A percentile compares a stretch with the other conserved stretches of the same genome.
Evolutionary conservation across 768 basidiomycete genomes (phyloP).

Genomic region (Lactifluus subvellereus): DNA sequence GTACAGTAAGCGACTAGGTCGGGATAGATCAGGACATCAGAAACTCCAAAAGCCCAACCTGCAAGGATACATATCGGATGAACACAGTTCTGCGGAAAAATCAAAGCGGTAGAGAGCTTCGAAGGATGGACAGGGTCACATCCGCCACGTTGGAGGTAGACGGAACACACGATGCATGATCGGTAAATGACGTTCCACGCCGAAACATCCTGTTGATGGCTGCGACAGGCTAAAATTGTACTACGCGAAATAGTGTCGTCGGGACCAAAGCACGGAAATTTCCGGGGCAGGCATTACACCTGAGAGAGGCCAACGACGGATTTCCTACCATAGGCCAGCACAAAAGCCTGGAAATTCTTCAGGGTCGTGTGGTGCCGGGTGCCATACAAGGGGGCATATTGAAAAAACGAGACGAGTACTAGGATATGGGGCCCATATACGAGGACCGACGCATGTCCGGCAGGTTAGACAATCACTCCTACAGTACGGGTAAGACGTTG

Average conservation of each 20-base stretch:
- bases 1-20: neutral
- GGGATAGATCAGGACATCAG: slow-evolving; percentile 7
- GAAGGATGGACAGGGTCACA: neutral
- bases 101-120: neutral
- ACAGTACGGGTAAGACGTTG: too few relatives aligned
- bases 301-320: neutral
- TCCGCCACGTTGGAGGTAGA: slow-evolving; percentile 3
- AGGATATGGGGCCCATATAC: too few relatives aligned
- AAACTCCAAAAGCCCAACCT: neutral
- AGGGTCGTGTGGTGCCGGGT: too few relatives aligned
- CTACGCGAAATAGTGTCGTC: neutral
- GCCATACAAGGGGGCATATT: too few relatives aligned
- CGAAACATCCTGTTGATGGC: neutral
- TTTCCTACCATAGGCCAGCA: neutral
- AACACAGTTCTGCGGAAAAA: neutral
- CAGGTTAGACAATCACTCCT: neutral
- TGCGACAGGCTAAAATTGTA: neutral
- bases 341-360: too few relatives aligned
- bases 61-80: neutral
- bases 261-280: too few relatives aligned
- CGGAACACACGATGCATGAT: slow-evolving; percentile 14
- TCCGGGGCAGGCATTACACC: neutral
- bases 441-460: too few relatives aligned
- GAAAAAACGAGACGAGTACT: too few relatives aligned
- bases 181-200: slow-evolving; percentile 1